phyloP scores from a whole-genome alignment of 116 monocot species.

The Trichopus zeylanicus region DNA sequence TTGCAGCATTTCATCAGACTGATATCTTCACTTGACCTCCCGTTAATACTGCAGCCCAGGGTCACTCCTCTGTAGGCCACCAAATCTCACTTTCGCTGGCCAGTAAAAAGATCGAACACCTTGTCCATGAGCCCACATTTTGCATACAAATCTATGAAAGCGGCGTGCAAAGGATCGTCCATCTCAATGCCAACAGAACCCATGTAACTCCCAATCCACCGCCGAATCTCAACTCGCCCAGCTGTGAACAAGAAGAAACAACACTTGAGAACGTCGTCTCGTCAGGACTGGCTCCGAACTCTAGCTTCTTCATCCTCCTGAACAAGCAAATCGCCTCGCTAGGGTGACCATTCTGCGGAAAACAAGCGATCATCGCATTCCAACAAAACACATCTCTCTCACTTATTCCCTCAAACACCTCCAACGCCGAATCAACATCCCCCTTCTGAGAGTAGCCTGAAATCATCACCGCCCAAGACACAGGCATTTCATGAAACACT shows the following conservation, averaged over 20 bases:
- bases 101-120: slow-evolving; percentile 35
- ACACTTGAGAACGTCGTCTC: slow-evolving; percentile 53
- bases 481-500: slow-evolving; percentile 44
- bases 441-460: slow-evolving; percentile 43
- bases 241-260: slow-evolving; percentile 56
- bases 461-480: slow-evolving; percentile 62
- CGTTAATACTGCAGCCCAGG: slow-evolving; percentile 50
- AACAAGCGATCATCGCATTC: slow-evolving; percentile 54
- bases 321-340: slow-evolving; percentile 49
- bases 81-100: slow-evolving; percentile 31
- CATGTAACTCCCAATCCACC: slow-evolving; percentile 47
- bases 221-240: slow-evolving; percentile 39
- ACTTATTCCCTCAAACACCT: slow-evolving; percentile 36
- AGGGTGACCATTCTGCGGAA: slow-evolving; percentile 35
- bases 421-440: slow-evolving; percentile 27
- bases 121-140: slow-evolving; percentile 48
- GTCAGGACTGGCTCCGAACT: slow-evolving; percentile 25
- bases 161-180: slow-evolving; percentile 62
- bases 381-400: slow-evolving; percentile 20
- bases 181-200: slow-evolving; percentile 20
- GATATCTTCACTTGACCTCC: slow-evolving; percentile 27
- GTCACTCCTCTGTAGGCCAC: slow-evolving; percentile 73
- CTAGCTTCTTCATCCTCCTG: slow-evolving; percentile 36
- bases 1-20: slow-evolving; percentile 27
- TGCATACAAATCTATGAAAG: slow-evolving; percentile 48